These are phyloP conservation scores for Paramarasmius palmivorus DNA, from an alignment of 1,284 basidiomycete genomes.

Conservation along the genomic window DNA sequence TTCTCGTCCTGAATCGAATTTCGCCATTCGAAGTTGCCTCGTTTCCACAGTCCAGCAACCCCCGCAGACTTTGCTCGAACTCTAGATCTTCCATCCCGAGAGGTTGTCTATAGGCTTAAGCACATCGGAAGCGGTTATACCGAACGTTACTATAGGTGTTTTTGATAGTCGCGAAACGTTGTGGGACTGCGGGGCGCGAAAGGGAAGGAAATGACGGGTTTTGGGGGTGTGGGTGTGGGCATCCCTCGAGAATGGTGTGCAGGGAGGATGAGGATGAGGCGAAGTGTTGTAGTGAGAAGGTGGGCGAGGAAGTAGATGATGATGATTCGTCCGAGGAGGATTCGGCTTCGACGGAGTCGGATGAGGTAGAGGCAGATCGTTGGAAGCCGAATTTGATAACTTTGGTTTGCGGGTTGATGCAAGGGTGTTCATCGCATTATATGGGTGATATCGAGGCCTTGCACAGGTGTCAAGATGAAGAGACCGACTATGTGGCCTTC, in stretches of 20 bases:
- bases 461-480: constrained; percentile 43
- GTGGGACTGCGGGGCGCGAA: constrained; percentile 41
- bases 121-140: constrained; percentile 38
- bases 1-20: constrained; percentile 39
- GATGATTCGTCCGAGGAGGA: not conserved
- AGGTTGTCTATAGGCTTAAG: constrained; percentile 39
- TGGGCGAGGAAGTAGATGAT: not conserved
- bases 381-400: not conserved
- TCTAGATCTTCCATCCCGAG: constrained; percentile 41
- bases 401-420: not conserved
- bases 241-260: not conserved
- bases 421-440: not conserved
- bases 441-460: constrained; percentile 14
- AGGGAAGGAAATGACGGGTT: constrained; percentile 44
- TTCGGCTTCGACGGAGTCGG: too few species aligned
- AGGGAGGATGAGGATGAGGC: not conserved
- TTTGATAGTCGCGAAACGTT: constrained; percentile 21
- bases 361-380: not conserved
- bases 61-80: constrained; percentile 38
- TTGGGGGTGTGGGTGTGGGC: not conserved
- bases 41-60: constrained; percentile 34
- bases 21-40: constrained; percentile 45
- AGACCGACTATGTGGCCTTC: constrained; percentile 37
- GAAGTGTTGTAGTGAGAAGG: not conserved
- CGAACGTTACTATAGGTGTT: constrained; percentile 36